Evolutionary conservation across 805 yeast species (phyloP).

Genomic region (Ogataea kodamae): DNA sequence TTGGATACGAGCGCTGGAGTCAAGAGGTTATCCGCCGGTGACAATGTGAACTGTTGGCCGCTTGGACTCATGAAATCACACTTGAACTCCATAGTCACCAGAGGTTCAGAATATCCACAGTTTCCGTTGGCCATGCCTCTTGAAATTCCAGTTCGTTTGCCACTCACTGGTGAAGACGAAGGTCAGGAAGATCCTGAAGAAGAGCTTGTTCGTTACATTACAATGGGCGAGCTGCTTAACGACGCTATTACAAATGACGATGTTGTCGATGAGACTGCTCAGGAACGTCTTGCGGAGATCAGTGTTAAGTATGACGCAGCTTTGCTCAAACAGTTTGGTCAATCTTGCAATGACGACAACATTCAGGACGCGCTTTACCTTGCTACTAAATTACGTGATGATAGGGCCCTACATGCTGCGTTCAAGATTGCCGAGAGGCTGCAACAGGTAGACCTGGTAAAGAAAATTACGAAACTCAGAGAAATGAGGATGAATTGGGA

Average conservation of each 20-base stretch:
- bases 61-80: constrained; percentile 70
- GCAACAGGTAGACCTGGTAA: constrained; percentile 49
- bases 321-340: constrained; percentile 69
- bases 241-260: constrained; percentile 49
- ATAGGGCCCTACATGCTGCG: constrained; percentile 81
- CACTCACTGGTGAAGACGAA: constrained; percentile 41
- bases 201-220: constrained; percentile 54
- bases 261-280: constrained; percentile 33
- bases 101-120: constrained; percentile 69
- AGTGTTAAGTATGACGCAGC: constrained; percentile 69
- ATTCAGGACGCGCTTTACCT: constrained; percentile 65
- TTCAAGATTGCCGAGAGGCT: constrained; percentile 76
- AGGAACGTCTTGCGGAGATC: constrained; percentile 49
- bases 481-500: constrained; percentile 43
- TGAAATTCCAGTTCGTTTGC: constrained; percentile 68
- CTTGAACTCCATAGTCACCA: constrained; percentile 69
- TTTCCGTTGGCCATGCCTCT: constrained; percentile 84
- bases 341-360: constrained; percentile 65
- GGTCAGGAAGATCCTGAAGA: constrained; percentile 58
- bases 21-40: constrained; percentile 52
- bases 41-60: constrained; percentile 80
- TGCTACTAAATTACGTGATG: constrained; percentile 66
- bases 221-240: constrained; percentile 57
- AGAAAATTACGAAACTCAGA: constrained; percentile 50
- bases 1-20: constrained; percentile 55